Evolutionary conservation across 768 basidiomycete genomes (phyloP).

Genomic region (Lactifluus echinatus): DNA sequence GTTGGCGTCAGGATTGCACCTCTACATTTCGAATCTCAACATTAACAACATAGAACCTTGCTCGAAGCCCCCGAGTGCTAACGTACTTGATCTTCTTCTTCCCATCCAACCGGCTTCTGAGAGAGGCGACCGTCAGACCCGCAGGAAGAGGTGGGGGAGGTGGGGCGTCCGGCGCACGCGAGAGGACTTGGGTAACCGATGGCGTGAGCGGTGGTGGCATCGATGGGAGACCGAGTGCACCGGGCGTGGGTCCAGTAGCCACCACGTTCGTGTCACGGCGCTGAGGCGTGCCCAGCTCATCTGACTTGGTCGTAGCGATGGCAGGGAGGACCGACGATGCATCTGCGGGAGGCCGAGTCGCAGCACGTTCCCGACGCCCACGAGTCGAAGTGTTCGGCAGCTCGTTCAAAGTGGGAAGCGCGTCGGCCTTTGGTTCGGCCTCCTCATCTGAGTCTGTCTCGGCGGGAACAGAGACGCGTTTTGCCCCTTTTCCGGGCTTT

Average conservation of each 20-base stretch:
- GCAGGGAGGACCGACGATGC: background rate
- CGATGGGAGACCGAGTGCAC: slow-evolving; percentile 26
- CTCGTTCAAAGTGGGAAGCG: slow-evolving; percentile 8
- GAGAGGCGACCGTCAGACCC: slow-evolving; percentile 45
- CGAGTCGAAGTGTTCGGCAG: too few relatives aligned
- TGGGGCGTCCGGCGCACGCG: slow-evolving; percentile 22
- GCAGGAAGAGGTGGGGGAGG: slow-evolving; percentile 41
- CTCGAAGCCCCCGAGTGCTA: too few relatives aligned
- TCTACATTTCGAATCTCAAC: slow-evolving; percentile 29
- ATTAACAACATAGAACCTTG: background rate
- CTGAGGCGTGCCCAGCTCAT: background rate
- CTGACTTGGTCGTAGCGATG: background rate
- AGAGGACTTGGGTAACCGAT: slow-evolving; percentile 50
- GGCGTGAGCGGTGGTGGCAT: slow-evolving; percentile 59
- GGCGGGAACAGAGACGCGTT: background rate
- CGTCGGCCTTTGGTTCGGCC: slow-evolving; percentile 7
- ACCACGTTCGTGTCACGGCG: background rate
- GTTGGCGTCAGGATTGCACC: slow-evolving; percentile 66
- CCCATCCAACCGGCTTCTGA: slow-evolving; percentile 54
- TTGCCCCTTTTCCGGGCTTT: background rate
- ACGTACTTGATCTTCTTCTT: slow-evolving; percentile 70
- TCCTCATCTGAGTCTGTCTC: slow-evolving; percentile 6
- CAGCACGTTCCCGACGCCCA: background rate
- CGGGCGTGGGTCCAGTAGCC: background rate
- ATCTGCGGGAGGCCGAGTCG: background rate